Base-by-base conservation (phyloP, 108 stramenopile species). In the Aureococcus anophagefferens region DNA sequence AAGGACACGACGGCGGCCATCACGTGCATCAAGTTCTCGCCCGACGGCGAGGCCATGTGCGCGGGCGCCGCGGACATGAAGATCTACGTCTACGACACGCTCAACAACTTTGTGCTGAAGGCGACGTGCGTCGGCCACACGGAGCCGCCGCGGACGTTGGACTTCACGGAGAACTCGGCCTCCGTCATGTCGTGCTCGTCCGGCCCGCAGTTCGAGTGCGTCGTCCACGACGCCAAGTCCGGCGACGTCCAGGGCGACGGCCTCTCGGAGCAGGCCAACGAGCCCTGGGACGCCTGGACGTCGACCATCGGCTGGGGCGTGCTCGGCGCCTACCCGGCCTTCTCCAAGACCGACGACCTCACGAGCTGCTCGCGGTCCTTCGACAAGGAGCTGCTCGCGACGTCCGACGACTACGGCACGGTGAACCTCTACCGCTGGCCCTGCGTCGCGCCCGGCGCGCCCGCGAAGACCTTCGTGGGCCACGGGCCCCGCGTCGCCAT, bases 1-100 rank as follows among this genome's bases (percentile, higher is more conserved):
- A 64, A 72, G 65, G 78, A 85, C 62, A 65, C 84, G 0, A 69
- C 66, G 45, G 35, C 77, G 69, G 76, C 64, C 34, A 84, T 86
- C 70, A 65, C 70, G 0, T 68, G 35, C 72, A 35, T 79, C 30
- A 68, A 70, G 67, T 84, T 69, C 65, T 71, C 65, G 0, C 81
- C 80, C 33, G 79, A 81, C 62, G 81, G 84, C 30, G 72, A 65
- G 11, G 68, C 72, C 45, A 67, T 85, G 14, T 84, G 68, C 17
- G 77, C 79, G n/a, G 84, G 79, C 18, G 40, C 78, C 17, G 71
- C 66, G 29, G 83, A 86, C 73, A 66, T 51, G 73, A 37, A 34
- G 63, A 62, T 86, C 28, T 84, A 84, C 62, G 44, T 86, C 45
- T 86, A 86, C 67, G 63, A 46, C 67, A 45, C 72, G 18, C 35